Conservation (phyloP, 352 stramenopile species). For the Globisporangium perplexum region DNA sequence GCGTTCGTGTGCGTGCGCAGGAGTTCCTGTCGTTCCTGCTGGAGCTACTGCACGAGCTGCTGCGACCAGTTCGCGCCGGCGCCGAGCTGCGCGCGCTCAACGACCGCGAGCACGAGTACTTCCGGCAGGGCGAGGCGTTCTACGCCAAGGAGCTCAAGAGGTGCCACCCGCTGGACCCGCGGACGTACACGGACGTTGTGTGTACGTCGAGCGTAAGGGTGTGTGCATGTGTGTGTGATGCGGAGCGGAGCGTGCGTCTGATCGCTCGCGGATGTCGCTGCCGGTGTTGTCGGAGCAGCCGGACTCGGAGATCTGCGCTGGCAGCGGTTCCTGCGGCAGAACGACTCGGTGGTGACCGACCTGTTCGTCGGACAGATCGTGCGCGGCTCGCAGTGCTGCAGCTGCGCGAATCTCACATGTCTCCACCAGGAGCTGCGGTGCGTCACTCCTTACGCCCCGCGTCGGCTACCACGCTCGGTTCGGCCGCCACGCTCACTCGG, state of each 20-base stretch:
- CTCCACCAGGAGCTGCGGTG: constrained; percentile 61
- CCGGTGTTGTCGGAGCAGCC: constrained; percentile 24
- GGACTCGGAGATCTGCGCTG: constrained; percentile 56
- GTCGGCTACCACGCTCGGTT: no score
- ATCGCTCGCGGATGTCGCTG: neutral
- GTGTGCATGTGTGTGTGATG: neutral
- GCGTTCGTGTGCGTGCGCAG: constrained; percentile 11
- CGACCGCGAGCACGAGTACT: constrained; percentile 10
- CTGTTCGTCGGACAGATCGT: constrained; percentile 72
- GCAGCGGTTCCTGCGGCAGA: constrained; percentile 47
- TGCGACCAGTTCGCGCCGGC: constrained; percentile 15
- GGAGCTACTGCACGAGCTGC: constrained; percentile 58
- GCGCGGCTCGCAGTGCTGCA: constrained; percentile 69
- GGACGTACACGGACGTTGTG: constrained; percentile 53
- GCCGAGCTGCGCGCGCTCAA: neutral
- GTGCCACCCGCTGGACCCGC: constrained; percentile 27
- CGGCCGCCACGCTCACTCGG: no score
- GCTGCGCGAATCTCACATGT: constrained; percentile 65
- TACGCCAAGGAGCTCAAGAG: constrained; percentile 20
- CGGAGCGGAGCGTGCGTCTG: no score
- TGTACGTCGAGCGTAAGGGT: constrained; percentile 24
- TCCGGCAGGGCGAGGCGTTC: constrained; percentile 21
- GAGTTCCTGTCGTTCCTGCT: constrained; percentile 71
- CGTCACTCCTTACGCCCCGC: no score
- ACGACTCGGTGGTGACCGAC: constrained; percentile 62